These are phyloP conservation scores for Entomortierella lignicola DNA, from an alignment of 192 early-diverging fungal species.

Conservation along the genomic window DNA sequence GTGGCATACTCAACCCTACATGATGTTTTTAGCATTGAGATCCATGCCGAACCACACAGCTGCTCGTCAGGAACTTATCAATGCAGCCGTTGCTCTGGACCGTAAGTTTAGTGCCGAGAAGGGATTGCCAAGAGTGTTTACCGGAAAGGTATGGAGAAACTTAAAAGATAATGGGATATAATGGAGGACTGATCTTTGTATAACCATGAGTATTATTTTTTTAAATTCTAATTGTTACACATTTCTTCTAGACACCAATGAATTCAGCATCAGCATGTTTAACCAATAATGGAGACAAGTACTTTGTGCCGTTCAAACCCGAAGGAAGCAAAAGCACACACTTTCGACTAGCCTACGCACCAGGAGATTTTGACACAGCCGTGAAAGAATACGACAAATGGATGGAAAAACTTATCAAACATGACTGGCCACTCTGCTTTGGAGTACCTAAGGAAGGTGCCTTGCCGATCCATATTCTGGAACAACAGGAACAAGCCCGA, in stretches of 20 bases:
- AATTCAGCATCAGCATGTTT: conserved; percentile 82
- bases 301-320: conserved; percentile 79
- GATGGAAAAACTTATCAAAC: conserved; percentile 74
- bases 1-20: conserved; percentile 91
- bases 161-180: too few relatives aligned
- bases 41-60: conserved; percentile 73
- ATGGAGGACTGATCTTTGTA: too few relatives aligned
- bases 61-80: conserved; percentile 79
- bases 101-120: conserved; percentile 76
- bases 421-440: conserved; percentile 92
- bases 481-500: conserved; percentile 21
- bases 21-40: conserved; percentile 84
- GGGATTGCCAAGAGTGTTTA: conserved; percentile 82
- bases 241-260: conserved; percentile 70
- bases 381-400: conserved; percentile 78
- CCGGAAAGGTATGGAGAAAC: conserved; percentile 82
- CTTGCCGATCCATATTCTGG: conserved; percentile 42
- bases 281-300: conserved; percentile 81
- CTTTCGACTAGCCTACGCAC: conserved; percentile 85
- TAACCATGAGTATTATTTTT: too few relatives aligned
- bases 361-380: conserved; percentile 84
- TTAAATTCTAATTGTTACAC: background rate
- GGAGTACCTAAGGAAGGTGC: conserved; percentile 64
- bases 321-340: conserved; percentile 72
- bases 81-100: conserved; percentile 80